These are phyloP conservation scores for Myxozyma lipomycoides DNA, from an alignment of 805 yeast genomes.

Conservation along the genomic window DNA sequence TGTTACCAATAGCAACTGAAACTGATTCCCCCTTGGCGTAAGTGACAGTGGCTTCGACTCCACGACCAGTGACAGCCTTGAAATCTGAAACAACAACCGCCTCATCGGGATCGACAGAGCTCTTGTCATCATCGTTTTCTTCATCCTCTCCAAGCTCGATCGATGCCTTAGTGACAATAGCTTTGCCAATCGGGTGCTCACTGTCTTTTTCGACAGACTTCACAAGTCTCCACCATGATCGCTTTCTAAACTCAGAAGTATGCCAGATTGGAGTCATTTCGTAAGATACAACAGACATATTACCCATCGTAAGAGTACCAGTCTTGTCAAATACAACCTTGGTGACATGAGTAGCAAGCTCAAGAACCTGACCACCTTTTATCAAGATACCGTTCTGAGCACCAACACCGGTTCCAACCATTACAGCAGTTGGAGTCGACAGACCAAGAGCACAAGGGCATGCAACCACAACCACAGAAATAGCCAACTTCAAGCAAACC, in stretches of 20 bases:
- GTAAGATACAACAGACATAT: slow-evolving; percentile 49
- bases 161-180: slow-evolving; percentile 49
- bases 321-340: slow-evolving; percentile 87
- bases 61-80: slow-evolving; percentile 36
- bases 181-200: slow-evolving; percentile 86
- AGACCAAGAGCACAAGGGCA: slow-evolving; percentile 98
- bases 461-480: slow-evolving; percentile 92
- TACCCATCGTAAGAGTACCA: slow-evolving; percentile 88
- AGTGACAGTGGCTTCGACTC: slow-evolving; percentile 34
- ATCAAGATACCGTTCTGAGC: slow-evolving; percentile 84
- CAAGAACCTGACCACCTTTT: slow-evolving; percentile 89
- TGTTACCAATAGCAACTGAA: slow-evolving; percentile 54
- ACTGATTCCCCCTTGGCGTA: slow-evolving; percentile 24
- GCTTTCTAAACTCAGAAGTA: slow-evolving; percentile 11
- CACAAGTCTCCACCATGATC: slow-evolving; percentile 51
- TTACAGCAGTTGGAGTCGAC: slow-evolving; percentile 97
- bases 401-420: slow-evolving; percentile 98
- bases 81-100: slow-evolving; percentile 29
- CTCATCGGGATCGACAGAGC: background rate
- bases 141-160: slow-evolving; percentile 3
- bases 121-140: background rate
- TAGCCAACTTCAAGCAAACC: slow-evolving; percentile 71
- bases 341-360: slow-evolving; percentile 60
- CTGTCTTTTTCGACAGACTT: slow-evolving; percentile 62
- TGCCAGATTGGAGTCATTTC: slow-evolving; percentile 14